A percentile compares a stretch with the other conserved stretches of the same genome.
Conservation (phyloP, 2,329 filamentous ascomycete genomes). For the Aspergillus ruber region DNA sequence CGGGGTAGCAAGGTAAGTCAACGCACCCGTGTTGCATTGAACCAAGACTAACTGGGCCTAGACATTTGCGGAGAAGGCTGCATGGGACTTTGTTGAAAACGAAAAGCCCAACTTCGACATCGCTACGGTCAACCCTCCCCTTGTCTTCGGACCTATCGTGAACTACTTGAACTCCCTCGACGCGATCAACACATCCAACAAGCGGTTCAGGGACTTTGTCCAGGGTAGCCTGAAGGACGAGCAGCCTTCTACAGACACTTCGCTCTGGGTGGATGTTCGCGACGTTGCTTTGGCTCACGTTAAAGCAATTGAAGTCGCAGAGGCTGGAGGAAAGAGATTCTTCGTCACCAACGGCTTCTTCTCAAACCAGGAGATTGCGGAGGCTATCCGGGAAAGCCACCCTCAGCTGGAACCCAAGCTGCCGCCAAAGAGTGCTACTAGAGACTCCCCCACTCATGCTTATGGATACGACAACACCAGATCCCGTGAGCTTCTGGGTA, state of each 20-base stretch:
- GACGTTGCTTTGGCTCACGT: constrained; percentile 45
- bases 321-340: constrained; percentile 42
- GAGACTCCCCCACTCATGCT: constrained; percentile 22
- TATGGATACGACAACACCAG: constrained; percentile 35
- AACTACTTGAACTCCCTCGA: constrained; percentile 58
- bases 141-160: constrained; percentile 58
- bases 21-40: background rate
- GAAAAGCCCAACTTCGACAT: constrained; percentile 55
- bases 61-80: constrained; percentile 59
- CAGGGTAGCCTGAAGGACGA: constrained; percentile 54
- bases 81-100: constrained; percentile 57
- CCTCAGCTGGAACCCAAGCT: constrained; percentile 38
- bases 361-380: constrained; percentile 37
- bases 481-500: constrained; percentile 35
- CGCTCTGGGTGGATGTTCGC: constrained; percentile 51
- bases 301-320: constrained; percentile 39
- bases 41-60: constrained; percentile 7
- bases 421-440: constrained; percentile 28
- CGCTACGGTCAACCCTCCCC: constrained; percentile 56
- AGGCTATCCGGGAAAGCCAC: constrained; percentile 37
- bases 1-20: constrained; percentile 47
- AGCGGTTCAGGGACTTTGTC: constrained; percentile 58
- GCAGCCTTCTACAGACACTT: constrained; percentile 53
- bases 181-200: constrained; percentile 67
- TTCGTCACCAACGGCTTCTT: constrained; percentile 38